These are phyloP conservation scores for Groenewaldozyma sp. DNA, from an alignment of 1,139 yeast species.

Conservation along the genomic window DNA sequence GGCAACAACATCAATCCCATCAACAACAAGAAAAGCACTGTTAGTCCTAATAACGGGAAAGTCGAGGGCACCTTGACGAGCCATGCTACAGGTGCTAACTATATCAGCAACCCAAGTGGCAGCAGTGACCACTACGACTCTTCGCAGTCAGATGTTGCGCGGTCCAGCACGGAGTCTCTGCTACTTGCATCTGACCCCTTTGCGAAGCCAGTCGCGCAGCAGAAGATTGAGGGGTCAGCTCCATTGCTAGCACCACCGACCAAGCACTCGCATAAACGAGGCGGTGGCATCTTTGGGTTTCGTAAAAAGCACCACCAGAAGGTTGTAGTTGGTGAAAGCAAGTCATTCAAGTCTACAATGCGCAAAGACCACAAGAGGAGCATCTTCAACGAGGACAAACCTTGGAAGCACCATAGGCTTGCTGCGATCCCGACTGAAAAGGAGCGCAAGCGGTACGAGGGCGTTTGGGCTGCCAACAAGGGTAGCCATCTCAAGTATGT, in stretches of 20 bases:
- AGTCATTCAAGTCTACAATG: constrained; percentile 41
- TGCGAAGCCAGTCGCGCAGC: background rate
- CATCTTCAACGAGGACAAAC: constrained; percentile 77
- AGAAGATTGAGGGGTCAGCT: background rate
- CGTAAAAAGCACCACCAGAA: background rate
- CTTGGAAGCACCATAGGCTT: constrained; percentile 85
- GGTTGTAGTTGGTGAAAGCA: background rate
- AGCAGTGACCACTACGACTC: background rate
- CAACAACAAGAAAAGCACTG: background rate
- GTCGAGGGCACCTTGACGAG: constrained; percentile 1
- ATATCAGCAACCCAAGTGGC: too few species aligned
- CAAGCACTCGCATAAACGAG: background rate
- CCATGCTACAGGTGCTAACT: background rate
- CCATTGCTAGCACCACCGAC: background rate
- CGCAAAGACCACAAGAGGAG: constrained; percentile 46
- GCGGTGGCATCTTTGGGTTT: background rate
- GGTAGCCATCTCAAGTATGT: constrained; percentile 46
- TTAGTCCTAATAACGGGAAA: background rate
- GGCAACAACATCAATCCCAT: background rate
- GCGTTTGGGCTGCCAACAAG: constrained; percentile 83
- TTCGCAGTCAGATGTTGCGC: background rate
- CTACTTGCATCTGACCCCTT: background rate
- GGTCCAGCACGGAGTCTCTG: background rate
- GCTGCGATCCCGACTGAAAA: constrained; percentile 51
- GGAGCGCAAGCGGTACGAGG: constrained; percentile 84